These are phyloP conservation scores for Schoenoplectus tabernaemontani DNA, from an alignment of 202 grass and related monocot genomes.

Conservation along the genomic window DNA sequence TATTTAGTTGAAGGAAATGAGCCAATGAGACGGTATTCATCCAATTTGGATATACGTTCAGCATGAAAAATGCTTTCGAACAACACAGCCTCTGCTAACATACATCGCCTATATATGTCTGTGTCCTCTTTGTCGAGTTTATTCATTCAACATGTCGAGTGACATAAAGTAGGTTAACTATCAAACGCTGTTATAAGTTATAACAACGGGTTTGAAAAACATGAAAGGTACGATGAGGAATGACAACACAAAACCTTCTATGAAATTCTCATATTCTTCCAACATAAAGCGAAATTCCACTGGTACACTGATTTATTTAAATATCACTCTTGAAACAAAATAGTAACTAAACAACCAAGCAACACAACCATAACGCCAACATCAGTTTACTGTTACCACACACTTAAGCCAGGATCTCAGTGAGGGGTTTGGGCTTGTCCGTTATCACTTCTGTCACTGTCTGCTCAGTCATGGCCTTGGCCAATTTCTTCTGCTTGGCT, in stretches of 20 bases:
- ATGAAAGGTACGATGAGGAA: background rate
- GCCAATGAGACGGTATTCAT: background rate
- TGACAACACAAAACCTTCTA: background rate
- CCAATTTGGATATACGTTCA: background rate
- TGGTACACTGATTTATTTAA: background rate
- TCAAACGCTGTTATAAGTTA: background rate
- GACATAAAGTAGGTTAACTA: background rate
- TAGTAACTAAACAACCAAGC: background rate
- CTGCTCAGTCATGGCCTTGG: conserved; percentile 26
- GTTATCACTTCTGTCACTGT: background rate
- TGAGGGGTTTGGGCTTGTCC: conserved; percentile 29
- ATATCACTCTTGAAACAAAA: background rate
- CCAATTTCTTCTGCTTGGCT: conserved; percentile 70
- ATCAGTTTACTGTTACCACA: background rate
- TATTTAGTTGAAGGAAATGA: background rate
- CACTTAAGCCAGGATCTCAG: conserved; percentile 55
- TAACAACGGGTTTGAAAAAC: background rate
- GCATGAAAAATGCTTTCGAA: background rate
- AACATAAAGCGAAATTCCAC: background rate
- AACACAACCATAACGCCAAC: background rate
- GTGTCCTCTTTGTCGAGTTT: background rate
- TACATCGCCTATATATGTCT: too few relatives aligned
- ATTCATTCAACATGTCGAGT: background rate
- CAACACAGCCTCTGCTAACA: background rate
- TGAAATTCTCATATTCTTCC: background rate